Evolutionary conservation across 139 green algal species (phyloP).

Genomic region (Yamagishiella unicocca): DNA sequence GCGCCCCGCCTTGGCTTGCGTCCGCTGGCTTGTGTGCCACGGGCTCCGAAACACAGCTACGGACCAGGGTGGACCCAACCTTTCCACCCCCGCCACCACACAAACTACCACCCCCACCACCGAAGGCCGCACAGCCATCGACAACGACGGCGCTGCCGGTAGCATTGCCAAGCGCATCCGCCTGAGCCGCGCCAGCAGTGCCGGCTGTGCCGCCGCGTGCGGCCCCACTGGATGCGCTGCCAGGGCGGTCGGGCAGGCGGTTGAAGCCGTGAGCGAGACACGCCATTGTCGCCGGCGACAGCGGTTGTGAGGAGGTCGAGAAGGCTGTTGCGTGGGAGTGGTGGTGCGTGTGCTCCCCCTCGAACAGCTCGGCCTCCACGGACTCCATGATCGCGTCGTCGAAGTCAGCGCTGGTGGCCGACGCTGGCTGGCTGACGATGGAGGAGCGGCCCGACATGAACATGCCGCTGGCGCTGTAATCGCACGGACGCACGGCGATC

Average conservation of each 20-base stretch:
- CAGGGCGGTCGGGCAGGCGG: neutral
- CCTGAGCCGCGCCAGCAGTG: neutral
- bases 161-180: neutral
- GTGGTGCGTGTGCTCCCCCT: neutral
- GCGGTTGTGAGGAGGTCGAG: neutral
- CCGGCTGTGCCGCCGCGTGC: neutral
- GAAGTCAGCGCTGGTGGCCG: conserved; percentile 13
- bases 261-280: neutral
- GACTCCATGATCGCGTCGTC: conserved; percentile 39
- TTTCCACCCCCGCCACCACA: neutral
- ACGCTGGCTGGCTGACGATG: neutral
- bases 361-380: conserved; percentile 20
- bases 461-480: too few species aligned
- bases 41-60: too few species aligned
- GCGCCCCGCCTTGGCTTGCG: too few species aligned
- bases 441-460: too few species aligned
- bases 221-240: neutral
- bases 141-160: neutral
- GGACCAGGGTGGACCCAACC: too few species aligned
- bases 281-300: neutral
- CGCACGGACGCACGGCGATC: too few species aligned
- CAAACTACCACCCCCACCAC: neutral
- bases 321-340: neutral
- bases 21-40: too few species aligned
- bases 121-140: neutral